These are phyloP conservation scores for Musa schizocarpa DNA, from an alignment of 176 grass and related monocot species.

Conservation along the genomic window DNA sequence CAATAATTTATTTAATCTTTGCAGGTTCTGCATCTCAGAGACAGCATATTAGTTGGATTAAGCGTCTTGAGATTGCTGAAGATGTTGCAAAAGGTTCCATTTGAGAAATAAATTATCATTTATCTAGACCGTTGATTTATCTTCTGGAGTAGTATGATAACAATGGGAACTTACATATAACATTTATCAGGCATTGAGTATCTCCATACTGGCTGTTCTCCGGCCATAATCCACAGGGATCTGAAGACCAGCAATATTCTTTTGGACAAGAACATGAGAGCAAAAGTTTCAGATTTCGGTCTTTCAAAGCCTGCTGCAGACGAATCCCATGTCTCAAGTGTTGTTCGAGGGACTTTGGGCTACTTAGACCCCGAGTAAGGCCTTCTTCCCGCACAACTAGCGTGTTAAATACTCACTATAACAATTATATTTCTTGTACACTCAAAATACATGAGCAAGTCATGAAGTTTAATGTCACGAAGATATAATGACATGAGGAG, in stretches of 20 bases:
- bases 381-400: neutral
- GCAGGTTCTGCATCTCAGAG: conserved; percentile 32
- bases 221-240: conserved; percentile 73
- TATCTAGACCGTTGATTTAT: too few species aligned
- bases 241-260: conserved; percentile 93
- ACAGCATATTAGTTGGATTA: conserved; percentile 54
- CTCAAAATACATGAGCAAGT: too few species aligned
- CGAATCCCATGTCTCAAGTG: conserved; percentile 51
- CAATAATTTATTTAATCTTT: neutral
- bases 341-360: conserved; percentile 63
- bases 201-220: conserved; percentile 69
- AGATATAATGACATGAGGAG: too few species aligned
- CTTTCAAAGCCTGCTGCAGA: conserved; percentile 55
- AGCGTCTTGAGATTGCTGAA: conserved; percentile 68
- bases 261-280: conserved; percentile 62
- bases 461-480: too few species aligned
- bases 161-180: too few species aligned
- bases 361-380: conserved; percentile 81
- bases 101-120: neutral
- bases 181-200: conserved; percentile 59
- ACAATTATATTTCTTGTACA: too few species aligned
- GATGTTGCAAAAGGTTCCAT: conserved; percentile 50
- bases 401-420: too few species aligned
- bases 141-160: too few species aligned
- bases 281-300: conserved; percentile 79